Evolutionary conservation across 2,329 filamentous ascomycete species (phyloP), one percentile per base, ranked within the genome.

Genomic region (Fusarium sp.): DNA sequence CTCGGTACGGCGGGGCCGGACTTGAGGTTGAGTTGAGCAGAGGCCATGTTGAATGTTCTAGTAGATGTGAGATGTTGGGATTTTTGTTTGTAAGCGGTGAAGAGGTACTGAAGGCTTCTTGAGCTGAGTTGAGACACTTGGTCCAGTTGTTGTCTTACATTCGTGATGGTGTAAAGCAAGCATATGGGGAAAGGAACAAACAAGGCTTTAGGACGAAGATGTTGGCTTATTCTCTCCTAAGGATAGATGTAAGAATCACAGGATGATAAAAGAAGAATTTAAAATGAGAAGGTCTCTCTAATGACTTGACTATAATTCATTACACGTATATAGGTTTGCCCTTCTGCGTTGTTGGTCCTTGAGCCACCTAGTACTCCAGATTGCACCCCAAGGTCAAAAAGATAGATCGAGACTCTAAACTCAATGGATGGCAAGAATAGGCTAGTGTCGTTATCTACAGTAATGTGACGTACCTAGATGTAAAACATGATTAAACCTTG

Each of bases 1-100:
- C 60, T 67, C 67, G 62, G 70, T 45, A 72, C 60, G 58, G 57
- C 71, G 47, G 37, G 35, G 35, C 35, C 31, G 31, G 45, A 27
- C 24, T 31, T 4, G 22, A 58, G 9, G 31, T 58, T 37, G 22
- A 58, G 56, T 10, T 52, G 47, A 52, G 47, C 35, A 38, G 34
- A 37, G 56, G 31, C 56, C 35, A 40, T 38, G n/a, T 31, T 27
- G 14, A 35, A 57, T 24, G 35, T 38, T 27, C 16, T 29, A 9
- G 56, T 7, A 56, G 8, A 4, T 24, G 5, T 24, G 6, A 34
- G 29, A 14, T 56, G 13, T 56, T 52, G 47, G 27, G 16, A 31
- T 31, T 10, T 29, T 31, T 14, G 47, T 52, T 52, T 52, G 24
- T 50, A 27, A 31, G 47, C 47, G 47, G 47, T 52, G 47, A 18